Percentiles rank a stretch among this genome's conserved stretches.
phyloP scores from a whole-genome alignment of 768 basidiomycete species.

The Exidia glandulosa region DNA sequence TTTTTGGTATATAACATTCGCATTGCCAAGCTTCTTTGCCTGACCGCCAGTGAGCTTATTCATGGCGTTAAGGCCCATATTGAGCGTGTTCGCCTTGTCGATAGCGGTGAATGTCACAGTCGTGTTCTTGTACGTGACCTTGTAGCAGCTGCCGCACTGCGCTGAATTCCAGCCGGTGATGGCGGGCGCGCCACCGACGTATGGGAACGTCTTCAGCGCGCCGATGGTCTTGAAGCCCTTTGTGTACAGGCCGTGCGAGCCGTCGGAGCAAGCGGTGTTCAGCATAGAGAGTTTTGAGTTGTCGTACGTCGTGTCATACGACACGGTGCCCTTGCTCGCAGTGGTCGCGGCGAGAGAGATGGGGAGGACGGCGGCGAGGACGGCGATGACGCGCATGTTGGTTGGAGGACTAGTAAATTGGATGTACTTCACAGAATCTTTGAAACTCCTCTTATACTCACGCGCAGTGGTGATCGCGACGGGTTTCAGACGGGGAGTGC shows the following conservation, averaged over 20 bases:
- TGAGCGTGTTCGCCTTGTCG: too few species aligned
- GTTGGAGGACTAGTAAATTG: too few species aligned
- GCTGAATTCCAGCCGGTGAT: slow-evolving; percentile 16
- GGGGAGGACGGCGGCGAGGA: slow-evolving; percentile 9
- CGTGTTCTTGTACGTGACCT: slow-evolving; percentile 13
- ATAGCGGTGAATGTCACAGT: slow-evolving; percentile 8
- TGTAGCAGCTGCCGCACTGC: slow-evolving; percentile 21
- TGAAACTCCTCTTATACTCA: too few species aligned
- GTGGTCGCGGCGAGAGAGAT: too few species aligned
- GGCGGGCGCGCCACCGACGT: slow-evolving; percentile 24
- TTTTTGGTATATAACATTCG: too few species aligned
- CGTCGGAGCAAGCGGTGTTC: slow-evolving; percentile 28
- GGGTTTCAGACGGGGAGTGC: slow-evolving; percentile 67
- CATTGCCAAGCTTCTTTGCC: too few species aligned
- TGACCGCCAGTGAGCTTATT: too few species aligned
- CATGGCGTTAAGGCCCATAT: too few species aligned
- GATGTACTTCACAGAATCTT: too few species aligned
- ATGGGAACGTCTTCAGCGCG: slow-evolving; percentile 31
- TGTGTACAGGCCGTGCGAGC: slow-evolving; percentile 23
- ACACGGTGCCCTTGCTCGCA: slow-evolving; percentile 18
- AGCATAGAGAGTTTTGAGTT: too few species aligned
- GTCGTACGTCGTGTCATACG: too few species aligned
- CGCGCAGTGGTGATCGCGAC: slow-evolving; percentile 79
- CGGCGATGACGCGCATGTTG: too few species aligned
- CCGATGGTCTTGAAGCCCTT: slow-evolving; percentile 26